Conservation (phyloP, 805 yeast genomes). For the Cyberlindnera meyerae region DNA sequence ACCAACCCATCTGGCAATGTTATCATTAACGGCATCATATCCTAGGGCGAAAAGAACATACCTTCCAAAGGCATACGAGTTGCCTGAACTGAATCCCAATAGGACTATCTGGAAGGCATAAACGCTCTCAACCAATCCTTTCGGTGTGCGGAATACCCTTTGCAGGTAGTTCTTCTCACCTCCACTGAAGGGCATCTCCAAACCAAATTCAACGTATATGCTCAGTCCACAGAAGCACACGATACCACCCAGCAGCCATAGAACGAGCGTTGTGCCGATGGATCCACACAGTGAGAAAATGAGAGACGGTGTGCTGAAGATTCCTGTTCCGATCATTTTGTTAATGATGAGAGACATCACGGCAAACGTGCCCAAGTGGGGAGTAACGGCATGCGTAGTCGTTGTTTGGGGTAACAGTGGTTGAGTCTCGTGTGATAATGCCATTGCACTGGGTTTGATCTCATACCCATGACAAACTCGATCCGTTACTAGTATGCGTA, state of each 20-base stretch:
- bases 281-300: constrained; percentile 54
- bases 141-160: constrained; percentile 50
- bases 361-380: constrained; percentile 18
- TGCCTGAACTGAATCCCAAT: constrained; percentile 58
- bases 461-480: too few relatives aligned
- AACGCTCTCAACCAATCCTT: constrained; percentile 44
- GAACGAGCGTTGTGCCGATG: constrained; percentile 49
- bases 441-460: too few relatives aligned
- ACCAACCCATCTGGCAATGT: constrained; percentile 42
- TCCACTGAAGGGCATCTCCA: constrained; percentile 60
- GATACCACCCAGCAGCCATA: constrained; percentile 62
- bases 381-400: constrained; percentile 2
- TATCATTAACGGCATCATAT: constrained; percentile 29
- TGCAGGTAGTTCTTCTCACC: constrained; percentile 68
- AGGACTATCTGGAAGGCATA: constrained; percentile 51
- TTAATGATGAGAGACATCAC: constrained; percentile 47
- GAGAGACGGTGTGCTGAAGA: constrained; percentile 63
- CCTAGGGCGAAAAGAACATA: constrained; percentile 45
- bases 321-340: constrained; percentile 72
- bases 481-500: too few relatives aligned
- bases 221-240: constrained; percentile 50
- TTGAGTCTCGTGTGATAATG: constrained; percentile 3
- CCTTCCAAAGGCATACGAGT: constrained; percentile 60
- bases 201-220: constrained; percentile 61
- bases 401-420: constrained; percentile 10